Conservation (phyloP, 2,329 filamentous ascomycete species). For the Anisogramma anomala region DNA sequence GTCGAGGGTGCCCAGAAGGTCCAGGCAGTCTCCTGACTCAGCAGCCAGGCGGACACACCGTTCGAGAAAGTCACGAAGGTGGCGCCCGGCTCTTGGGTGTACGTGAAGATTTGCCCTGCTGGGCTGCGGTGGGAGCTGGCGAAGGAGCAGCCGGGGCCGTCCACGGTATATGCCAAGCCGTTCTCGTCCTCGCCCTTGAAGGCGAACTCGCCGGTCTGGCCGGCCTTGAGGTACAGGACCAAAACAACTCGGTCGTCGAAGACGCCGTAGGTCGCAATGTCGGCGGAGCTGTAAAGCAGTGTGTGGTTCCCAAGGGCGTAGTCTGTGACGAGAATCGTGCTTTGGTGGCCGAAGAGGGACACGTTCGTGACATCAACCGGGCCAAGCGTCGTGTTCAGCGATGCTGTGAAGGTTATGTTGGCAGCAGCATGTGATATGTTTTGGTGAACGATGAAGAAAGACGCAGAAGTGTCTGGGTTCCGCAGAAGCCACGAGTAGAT, state of each 20-base stretch:
- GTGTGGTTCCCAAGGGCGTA: slow-evolving; percentile 35
- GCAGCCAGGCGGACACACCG: slow-evolving; percentile 37
- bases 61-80: slow-evolving; percentile 38
- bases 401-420: slow-evolving; percentile 34
- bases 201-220: slow-evolving; percentile 38
- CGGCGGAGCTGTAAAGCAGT: slow-evolving; percentile 39
- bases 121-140: slow-evolving; percentile 18
- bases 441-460: slow-evolving; percentile 40
- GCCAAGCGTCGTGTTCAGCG: slow-evolving; percentile 35
- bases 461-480: slow-evolving; percentile 36
- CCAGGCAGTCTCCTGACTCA: slow-evolving; percentile 42
- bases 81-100: slow-evolving; percentile 34
- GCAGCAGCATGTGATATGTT: slow-evolving; percentile 31
- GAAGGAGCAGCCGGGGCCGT: slow-evolving; percentile 27
- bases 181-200: slow-evolving; percentile 29
- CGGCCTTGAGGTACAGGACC: slow-evolving; percentile 36
- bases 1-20: slow-evolving; percentile 42
- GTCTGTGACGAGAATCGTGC: slow-evolving; percentile 43
- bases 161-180: slow-evolving; percentile 27
- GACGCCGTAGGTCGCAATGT: slow-evolving; percentile 35
- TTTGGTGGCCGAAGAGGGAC: slow-evolving; percentile 39
- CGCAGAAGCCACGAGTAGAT: slow-evolving; percentile 41
- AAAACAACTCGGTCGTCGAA: slow-evolving; percentile 33
- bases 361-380: slow-evolving; percentile 31
- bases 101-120: slow-evolving; percentile 28